phyloP scores from a whole-genome alignment of 1,139 yeast genomes.

The Wickerhamomyces sp. region DNA sequence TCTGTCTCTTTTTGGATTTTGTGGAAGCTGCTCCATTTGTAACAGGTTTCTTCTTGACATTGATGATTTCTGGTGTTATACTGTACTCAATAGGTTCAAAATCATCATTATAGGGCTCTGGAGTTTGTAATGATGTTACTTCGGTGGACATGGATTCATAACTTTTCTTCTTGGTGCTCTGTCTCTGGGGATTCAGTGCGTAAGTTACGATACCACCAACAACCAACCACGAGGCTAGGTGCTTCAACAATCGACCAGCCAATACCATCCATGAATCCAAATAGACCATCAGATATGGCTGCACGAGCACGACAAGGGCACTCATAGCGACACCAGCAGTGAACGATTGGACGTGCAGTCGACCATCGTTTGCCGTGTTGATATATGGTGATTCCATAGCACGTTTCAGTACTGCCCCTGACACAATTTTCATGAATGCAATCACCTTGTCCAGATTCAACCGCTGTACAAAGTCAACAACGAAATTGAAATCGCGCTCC shows the following conservation, averaged over 20 bases:
- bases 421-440: constrained; percentile 2
- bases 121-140: neutral
- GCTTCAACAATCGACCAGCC: constrained; percentile 15
- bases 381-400: constrained; percentile 16
- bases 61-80: constrained; percentile 4
- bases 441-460: constrained; percentile 10
- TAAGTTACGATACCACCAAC: constrained; percentile 16
- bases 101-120: neutral
- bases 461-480: constrained; percentile 15
- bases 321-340: constrained; percentile 16
- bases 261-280: constrained; percentile 20
- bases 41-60: neutral
- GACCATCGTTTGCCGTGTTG: constrained; percentile 14
- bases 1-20: no score
- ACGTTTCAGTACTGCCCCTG: constrained; percentile 1
- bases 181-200: constrained; percentile 7
- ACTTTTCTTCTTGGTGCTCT: neutral
- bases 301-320: constrained; percentile 11
- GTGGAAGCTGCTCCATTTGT: constrained; percentile 3
- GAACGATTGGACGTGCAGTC: constrained; percentile 21
- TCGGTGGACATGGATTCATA: neutral
- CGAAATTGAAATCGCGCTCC: neutral
- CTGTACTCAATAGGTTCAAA: constrained; percentile 5
- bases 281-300: constrained; percentile 19
- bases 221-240: constrained; percentile 15